Conservation (phyloP, 768 basidiomycete species). For the Mycena crocata region DNA sequence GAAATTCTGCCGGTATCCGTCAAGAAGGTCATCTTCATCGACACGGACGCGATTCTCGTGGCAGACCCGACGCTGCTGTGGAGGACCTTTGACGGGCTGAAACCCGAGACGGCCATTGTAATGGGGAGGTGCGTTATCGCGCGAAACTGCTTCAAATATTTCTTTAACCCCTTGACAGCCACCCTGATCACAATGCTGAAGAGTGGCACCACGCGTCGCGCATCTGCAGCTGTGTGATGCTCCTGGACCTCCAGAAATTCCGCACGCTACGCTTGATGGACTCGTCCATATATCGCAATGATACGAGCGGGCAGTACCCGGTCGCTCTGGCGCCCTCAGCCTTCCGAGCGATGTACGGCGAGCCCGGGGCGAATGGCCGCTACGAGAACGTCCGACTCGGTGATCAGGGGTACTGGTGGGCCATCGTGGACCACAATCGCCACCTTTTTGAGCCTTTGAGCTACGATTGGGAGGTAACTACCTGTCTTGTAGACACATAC, state of each 20-base stretch:
- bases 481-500: slow-evolving; percentile 61
- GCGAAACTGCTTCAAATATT: too few relatives aligned
- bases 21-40: slow-evolving; percentile 60
- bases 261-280: slow-evolving; percentile 60
- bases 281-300: slow-evolving; percentile 52
- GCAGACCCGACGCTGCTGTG: slow-evolving; percentile 59
- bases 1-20: slow-evolving; percentile 58
- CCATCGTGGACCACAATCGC: slow-evolving; percentile 56
- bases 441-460: slow-evolving; percentile 56
- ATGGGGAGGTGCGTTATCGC: slow-evolving; percentile 48
- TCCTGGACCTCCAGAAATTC: slow-evolving; percentile 60
- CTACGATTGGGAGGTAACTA: slow-evolving; percentile 62
- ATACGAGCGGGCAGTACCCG: slow-evolving; percentile 36
- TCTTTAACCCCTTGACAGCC: slow-evolving; percentile 36
- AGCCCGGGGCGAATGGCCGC: slow-evolving; percentile 48
- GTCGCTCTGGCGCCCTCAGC: slow-evolving; percentile 53
- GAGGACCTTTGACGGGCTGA: slow-evolving; percentile 51
- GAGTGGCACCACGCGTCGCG: slow-evolving; percentile 59
- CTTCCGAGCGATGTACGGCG: slow-evolving; percentile 58
- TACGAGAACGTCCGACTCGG: slow-evolving; percentile 60
- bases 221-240: slow-evolving; percentile 65
- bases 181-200: slow-evolving; percentile 52
- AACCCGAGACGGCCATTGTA: slow-evolving; percentile 50
- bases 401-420: slow-evolving; percentile 68
- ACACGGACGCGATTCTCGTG: slow-evolving; percentile 65